Evolutionary conservation across 2,329 filamentous ascomycete genomes (phyloP).

Genomic region (Xylariales sp.): DNA sequence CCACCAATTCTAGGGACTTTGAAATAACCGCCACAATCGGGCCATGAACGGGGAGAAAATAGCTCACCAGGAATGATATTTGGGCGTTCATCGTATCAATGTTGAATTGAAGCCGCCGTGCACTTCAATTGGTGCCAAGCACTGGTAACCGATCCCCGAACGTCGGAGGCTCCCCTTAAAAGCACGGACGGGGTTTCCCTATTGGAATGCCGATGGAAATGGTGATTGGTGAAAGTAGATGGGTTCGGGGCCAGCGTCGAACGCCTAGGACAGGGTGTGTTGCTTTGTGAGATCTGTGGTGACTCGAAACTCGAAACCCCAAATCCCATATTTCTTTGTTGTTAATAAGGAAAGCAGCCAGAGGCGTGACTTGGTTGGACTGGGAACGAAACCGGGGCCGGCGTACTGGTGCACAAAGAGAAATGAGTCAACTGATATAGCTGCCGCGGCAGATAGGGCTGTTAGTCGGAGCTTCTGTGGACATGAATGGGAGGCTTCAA

Average conservation of each 20-base stretch:
- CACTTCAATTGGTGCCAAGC: slow-evolving; percentile 39
- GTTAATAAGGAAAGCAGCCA: slow-evolving; percentile 9
- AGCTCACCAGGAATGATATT: slow-evolving; percentile 52
- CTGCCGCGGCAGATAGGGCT: slow-evolving; percentile 39
- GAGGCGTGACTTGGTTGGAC: not conserved
- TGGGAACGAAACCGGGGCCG: slow-evolving; percentile 30
- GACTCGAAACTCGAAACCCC: slow-evolving; percentile 19
- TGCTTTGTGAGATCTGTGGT: slow-evolving; percentile 27
- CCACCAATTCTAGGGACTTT: not conserved
- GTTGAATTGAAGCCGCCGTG: slow-evolving; percentile 36
- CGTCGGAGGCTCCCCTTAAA: slow-evolving; percentile 44
- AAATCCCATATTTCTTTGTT: slow-evolving; percentile 26
- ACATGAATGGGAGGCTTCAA: slow-evolving; percentile 20
- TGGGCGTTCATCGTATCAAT: slow-evolving; percentile 50
- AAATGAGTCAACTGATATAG: slow-evolving; percentile 39
- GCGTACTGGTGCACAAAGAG: slow-evolving; percentile 31
- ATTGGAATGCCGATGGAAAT: slow-evolving; percentile 31
- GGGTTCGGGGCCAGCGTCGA: slow-evolving; percentile 23
- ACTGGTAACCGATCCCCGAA: slow-evolving; percentile 41
- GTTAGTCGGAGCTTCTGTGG: slow-evolving; percentile 41
- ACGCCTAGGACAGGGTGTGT: slow-evolving; percentile 16
- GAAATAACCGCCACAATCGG: not conserved
- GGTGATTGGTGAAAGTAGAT: slow-evolving; percentile 42
- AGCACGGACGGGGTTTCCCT: slow-evolving; percentile 44
- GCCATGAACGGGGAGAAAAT: not conserved